These are phyloP conservation scores for Stephania yunnanensis DNA, from an alignment of 164 flowering plant genomes.

Conservation along the genomic window DNA sequence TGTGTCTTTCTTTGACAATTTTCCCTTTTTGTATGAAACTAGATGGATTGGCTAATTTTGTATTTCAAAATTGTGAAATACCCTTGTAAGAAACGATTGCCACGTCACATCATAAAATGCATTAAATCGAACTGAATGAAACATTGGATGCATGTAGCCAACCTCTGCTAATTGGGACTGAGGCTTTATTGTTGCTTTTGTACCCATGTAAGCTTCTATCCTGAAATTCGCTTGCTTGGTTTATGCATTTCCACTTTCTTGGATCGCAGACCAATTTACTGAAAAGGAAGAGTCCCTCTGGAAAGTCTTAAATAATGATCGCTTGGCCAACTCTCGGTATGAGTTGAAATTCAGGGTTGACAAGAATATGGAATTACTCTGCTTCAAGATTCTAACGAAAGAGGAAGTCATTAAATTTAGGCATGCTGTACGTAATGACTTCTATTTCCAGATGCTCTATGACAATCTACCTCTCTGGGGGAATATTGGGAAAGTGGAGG, in stretches of 20 bases:
- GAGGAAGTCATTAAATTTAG: constrained; percentile 50
- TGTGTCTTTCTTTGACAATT: not conserved
- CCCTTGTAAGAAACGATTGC: too few species aligned
- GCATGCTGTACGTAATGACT: constrained; percentile 53
- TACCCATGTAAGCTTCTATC: too few species aligned
- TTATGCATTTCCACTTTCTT: constrained; percentile 2
- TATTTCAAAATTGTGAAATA: too few species aligned
- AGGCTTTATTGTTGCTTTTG: too few species aligned
- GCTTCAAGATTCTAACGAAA: constrained; percentile 40
- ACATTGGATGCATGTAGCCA: too few species aligned
- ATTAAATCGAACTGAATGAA: too few species aligned
- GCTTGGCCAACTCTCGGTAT: constrained; percentile 44
- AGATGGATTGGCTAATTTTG: too few species aligned
- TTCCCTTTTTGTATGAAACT: too few species aligned
- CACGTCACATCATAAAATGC: too few species aligned
- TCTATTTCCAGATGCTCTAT: constrained; percentile 75
- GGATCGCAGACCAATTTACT: constrained; percentile 40
- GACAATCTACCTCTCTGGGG: constrained; percentile 93
- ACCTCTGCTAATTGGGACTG: too few species aligned
- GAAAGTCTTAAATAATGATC: constrained; percentile 77
- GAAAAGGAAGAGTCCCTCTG: constrained; percentile 56
- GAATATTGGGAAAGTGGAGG: constrained; percentile 66
- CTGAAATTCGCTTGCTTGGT: not conserved
- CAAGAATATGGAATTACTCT: constrained; percentile 31
- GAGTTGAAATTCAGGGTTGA: constrained; percentile 50